Evolutionary conservation across 2,329 filamentous ascomycete genomes (phyloP).

Genomic region (Colletotrichum navitas): DNA sequence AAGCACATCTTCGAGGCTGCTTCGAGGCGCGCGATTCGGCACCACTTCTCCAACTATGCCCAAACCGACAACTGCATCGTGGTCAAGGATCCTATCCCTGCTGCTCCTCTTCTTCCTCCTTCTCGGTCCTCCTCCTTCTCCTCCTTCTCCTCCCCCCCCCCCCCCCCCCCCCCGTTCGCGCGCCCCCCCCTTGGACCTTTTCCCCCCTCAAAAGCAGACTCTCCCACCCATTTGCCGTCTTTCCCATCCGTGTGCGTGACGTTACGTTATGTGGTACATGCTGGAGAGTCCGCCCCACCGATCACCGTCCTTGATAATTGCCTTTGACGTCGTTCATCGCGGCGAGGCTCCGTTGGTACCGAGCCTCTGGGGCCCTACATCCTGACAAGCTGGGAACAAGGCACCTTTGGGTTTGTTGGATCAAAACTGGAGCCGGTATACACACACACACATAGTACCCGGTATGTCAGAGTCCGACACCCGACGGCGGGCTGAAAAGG

Average conservation of each 20-base stretch:
- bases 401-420: conserved; percentile 24
- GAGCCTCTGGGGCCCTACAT: conserved; percentile 36
- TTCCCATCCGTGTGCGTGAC: conserved; percentile 25
- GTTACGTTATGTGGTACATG: conserved; percentile 21
- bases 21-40: conserved; percentile 23
- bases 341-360: conserved; percentile 39
- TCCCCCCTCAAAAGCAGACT: conserved; percentile 25
- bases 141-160: too few relatives aligned
- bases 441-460: too few relatives aligned
- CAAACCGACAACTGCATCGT: conserved; percentile 41
- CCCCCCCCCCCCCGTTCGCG: background rate
- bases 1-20: conserved; percentile 6
- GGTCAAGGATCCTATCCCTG: conserved; percentile 13
- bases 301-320: conserved; percentile 41
- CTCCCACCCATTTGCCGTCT: conserved; percentile 1
- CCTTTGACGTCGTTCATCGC: conserved; percentile 37
- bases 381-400: conserved; percentile 31
- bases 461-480: background rate
- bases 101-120: background rate
- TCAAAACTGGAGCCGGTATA: conserved; percentile 23
- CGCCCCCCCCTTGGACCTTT: conserved; percentile 1
- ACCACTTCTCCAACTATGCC: conserved; percentile 25
- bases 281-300: conserved; percentile 17
- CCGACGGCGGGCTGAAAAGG: conserved; percentile 7
- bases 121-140: background rate